Conservation (phyloP, 768 basidiomycete species). For the Lepiota venenata region DNA sequence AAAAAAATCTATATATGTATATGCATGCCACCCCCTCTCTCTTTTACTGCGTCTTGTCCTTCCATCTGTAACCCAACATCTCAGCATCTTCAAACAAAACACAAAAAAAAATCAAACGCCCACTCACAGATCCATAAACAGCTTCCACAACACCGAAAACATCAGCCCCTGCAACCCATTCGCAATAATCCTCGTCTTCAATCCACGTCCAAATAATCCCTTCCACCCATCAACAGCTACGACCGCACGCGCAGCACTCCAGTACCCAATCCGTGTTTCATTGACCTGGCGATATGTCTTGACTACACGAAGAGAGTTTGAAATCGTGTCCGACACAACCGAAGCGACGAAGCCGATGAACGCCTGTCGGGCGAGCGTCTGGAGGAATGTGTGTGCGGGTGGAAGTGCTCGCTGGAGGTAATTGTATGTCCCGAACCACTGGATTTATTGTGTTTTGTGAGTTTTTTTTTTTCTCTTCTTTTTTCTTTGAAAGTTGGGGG, state of each 20-base stretch:
- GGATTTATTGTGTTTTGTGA: conserved; percentile 12
- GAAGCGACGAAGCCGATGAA: conserved; percentile 91
- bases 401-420: conserved; percentile 67
- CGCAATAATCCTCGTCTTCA: conserved; percentile 85
- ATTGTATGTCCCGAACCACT: conserved; percentile 90
- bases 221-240: conserved; percentile 69
- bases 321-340: conserved; percentile 78
- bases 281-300: conserved; percentile 97
- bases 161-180: conserved; percentile 91
- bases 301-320: conserved; percentile 87
- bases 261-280: conserved; percentile 74
- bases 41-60: conserved; percentile 20
- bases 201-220: conserved; percentile 84
- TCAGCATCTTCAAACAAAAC: not conserved
- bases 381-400: conserved; percentile 40
- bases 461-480: not conserved
- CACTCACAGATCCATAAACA: conserved; percentile 85
- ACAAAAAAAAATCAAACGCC: not conserved
- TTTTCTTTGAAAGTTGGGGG: too few species aligned
- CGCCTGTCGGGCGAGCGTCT: conserved; percentile 74
- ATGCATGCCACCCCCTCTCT: conserved; percentile 4
- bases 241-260: conserved; percentile 73
- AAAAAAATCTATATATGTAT: not conserved
- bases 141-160: conserved; percentile 89
- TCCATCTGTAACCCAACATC: conserved; percentile 22